phyloP scores from a whole-genome alignment of 176 grass and related monocot genomes.

The Rhynchospora pubera region DNA sequence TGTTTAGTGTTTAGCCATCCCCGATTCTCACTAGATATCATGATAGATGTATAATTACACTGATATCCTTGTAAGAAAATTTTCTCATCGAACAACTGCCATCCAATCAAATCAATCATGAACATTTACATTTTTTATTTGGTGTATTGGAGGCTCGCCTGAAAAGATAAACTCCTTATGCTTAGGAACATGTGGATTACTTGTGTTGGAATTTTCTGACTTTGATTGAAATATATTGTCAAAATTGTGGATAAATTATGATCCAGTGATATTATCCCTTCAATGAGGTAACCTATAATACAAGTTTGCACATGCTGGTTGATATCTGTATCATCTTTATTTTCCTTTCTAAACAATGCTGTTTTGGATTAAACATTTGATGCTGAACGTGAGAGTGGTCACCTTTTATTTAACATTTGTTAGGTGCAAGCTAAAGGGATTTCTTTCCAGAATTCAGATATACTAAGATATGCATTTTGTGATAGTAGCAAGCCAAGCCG shows the following conservation, averaged over 20 bases:
- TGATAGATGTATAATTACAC: too few relatives aligned
- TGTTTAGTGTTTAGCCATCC: too few relatives aligned
- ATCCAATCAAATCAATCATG: too few relatives aligned
- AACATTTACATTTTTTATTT: too few relatives aligned
- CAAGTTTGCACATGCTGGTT: background rate
- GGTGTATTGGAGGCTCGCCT: too few relatives aligned
- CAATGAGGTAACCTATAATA: background rate
- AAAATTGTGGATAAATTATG: background rate
- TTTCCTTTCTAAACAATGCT: background rate
- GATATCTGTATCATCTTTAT: background rate
- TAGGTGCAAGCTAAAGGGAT: slow-evolving; percentile 76
- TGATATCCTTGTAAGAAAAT: too few relatives aligned
- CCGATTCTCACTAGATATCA: too few relatives aligned
- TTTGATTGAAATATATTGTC: background rate
- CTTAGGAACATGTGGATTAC: background rate
- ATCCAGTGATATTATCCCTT: background rate
- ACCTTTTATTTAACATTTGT: slow-evolving; percentile 10
- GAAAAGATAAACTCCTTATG: background rate
- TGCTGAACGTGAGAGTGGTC: background rate
- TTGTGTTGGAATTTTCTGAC: background rate
- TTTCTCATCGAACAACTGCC: too few relatives aligned
- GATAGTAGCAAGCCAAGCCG: slow-evolving; percentile 74
- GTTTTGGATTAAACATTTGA: background rate
- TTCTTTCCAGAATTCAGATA: slow-evolving; percentile 82
- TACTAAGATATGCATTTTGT: slow-evolving; percentile 73